A percentile compares a stretch with the other conserved stretches of the same genome.
Evolutionary conservation across 805 yeast species (phyloP).

Genomic region (Metschnikowia baotianmanensis): DNA sequence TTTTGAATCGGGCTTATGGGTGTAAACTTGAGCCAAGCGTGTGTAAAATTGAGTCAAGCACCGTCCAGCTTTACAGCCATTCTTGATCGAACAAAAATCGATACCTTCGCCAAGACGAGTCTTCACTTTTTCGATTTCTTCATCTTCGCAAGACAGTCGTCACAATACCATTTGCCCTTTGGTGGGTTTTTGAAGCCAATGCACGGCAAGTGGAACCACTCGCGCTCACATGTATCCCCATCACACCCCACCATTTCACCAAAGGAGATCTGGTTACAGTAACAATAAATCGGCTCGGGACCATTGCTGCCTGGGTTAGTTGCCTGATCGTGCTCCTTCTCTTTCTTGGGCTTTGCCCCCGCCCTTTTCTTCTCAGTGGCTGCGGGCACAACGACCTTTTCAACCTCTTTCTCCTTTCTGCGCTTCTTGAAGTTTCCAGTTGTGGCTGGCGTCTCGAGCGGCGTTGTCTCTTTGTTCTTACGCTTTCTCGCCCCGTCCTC

Average conservation of each 20-base stretch:
- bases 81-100: too few relatives aligned
- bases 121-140: slow-evolving; percentile 20
- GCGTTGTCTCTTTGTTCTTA: slow-evolving; percentile 22
- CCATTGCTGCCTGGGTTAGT: slow-evolving; percentile 12
- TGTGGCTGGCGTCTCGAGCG: slow-evolving; percentile 17
- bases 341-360: slow-evolving; percentile 22
- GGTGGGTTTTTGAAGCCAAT: slow-evolving; percentile 85
- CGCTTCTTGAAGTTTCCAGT: slow-evolving; percentile 10
- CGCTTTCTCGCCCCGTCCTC: slow-evolving; percentile 22
- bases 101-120: too few relatives aligned
- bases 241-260: slow-evolving; percentile 99
- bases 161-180: slow-evolving; percentile 52
- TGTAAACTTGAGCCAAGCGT: too few relatives aligned
- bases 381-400: slow-evolving; percentile 8
- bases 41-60: too few relatives aligned
- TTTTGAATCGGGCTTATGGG: too few relatives aligned
- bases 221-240: slow-evolving; percentile 85
- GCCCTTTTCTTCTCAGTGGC: slow-evolving; percentile 21
- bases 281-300: slow-evolving; percentile 84
- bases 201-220: slow-evolving; percentile 96
- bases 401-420: slow-evolving; percentile 15
- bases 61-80: too few relatives aligned
- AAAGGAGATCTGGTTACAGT: slow-evolving; percentile 94
- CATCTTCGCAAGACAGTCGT: slow-evolving; percentile 38
- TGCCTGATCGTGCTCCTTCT: slow-evolving; percentile 15